Evolutionary conservation across 177 flowering plant genomes (phyloP).

Genomic region (Vitis hybrid): DNA sequence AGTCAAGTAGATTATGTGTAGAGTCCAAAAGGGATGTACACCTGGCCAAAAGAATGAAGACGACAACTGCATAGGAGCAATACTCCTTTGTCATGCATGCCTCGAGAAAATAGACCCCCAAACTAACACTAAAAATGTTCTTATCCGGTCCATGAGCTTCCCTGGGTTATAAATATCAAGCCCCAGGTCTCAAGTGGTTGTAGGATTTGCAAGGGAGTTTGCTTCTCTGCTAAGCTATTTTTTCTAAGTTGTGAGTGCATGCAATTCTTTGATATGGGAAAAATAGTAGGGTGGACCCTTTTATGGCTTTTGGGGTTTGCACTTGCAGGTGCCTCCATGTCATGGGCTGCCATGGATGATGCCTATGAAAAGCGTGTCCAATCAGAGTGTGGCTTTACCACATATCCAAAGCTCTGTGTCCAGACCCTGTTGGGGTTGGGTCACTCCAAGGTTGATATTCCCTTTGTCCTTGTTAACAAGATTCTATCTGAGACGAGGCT

Average conservation of each 20-base stretch:
- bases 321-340: not conserved
- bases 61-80: not conserved
- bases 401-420: slow-evolving; percentile 38
- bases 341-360: slow-evolving; percentile 4
- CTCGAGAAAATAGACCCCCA: slow-evolving; percentile 3
- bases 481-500: slow-evolving; percentile 30
- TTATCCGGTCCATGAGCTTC: not conserved
- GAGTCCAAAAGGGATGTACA: not conserved
- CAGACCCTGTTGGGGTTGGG: slow-evolving; percentile 20
- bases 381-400: slow-evolving; percentile 34
- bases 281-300: not conserved
- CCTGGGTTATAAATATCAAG: not conserved
- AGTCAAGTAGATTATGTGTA: not conserved
- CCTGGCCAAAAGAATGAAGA: not conserved
- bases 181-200: not conserved
- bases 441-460: slow-evolving; percentile 15
- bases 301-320: slow-evolving; percentile 11
- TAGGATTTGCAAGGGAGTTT: not conserved
- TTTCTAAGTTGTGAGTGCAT: too few species aligned
- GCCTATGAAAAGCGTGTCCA: slow-evolving; percentile 7
- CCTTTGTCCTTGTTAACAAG: slow-evolving; percentile 35
- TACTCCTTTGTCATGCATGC: not conserved
- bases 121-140: not conserved
- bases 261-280: not conserved
- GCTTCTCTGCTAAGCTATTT: not conserved